Base-by-base conservation (phyloP, 1,139 yeast species). In the Saccharomyces hybrid region DNA sequence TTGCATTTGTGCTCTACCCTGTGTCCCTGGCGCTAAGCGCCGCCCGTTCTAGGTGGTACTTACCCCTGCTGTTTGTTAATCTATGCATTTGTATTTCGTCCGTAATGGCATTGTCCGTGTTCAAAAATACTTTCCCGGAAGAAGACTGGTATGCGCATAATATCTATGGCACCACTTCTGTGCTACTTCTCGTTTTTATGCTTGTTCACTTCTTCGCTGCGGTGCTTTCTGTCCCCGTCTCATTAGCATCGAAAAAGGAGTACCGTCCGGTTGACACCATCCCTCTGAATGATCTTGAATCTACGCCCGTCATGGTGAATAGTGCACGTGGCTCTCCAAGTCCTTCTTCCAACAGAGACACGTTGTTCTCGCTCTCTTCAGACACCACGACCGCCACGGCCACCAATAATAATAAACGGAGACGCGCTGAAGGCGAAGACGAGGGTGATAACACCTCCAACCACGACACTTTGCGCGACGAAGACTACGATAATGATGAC, bases 71-170 rank as follows among this genome's bases (percentile, higher is more conserved):
- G 55, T 71, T 82, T 0, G 61, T 79, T 4, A 84, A 88, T 66
- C 68, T 80, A 4, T 68, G 67, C 0, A 59, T 79, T 13, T 70
- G 80, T 2, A 52, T 81, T 6, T 65, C 78, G 0, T 81, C 95
- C 0, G 70, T 88, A 53, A 59, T 83, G n/a, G 72, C 79, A 41
- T 81, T 85, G 60, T 78, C 80, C 48, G 69, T 85, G 9, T 91
- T 85, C 64, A 78, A 82, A 48, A 69, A 75, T 8, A 74, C 85
- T 20, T 83, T 84, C 14, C 85, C 88, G 0, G 69, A 66, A n/a
- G 77, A 78, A 56, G 54, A 57, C 25, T 73, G 89, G 63, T 93
- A 88, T 65, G 96, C 96, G 0, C 76, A 79, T 47, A 88, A 88
- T 66, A 84, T 85, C 1, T 91, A 91, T 69, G 73, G 81, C 28